phyloP scores from a whole-genome alignment of 441 rosid species.

The Croton setiger region DNA sequence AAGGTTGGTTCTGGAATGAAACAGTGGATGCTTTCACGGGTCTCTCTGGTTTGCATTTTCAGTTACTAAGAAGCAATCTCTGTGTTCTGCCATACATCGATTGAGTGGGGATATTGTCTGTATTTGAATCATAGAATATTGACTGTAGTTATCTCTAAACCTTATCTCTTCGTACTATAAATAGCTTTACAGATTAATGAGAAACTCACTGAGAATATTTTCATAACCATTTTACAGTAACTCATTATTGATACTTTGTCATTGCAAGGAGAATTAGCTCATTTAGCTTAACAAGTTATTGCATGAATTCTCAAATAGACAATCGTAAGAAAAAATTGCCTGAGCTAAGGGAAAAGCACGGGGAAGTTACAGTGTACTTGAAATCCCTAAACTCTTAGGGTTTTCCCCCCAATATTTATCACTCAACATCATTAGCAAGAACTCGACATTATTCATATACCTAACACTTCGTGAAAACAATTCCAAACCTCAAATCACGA shows the following conservation, averaged over 20 bases:
- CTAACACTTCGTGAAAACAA: neutral
- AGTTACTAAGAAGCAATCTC: neutral
- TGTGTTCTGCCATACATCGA: neutral
- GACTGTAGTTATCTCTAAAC: no score
- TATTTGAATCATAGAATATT: no score
- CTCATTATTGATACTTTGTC: no score
- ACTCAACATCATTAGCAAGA: neutral
- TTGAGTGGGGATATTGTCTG: neutral
- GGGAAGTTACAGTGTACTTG: neutral
- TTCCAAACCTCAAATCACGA: neutral
- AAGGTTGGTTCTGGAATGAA: neutral
- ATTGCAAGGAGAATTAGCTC: neutral
- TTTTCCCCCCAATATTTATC: neutral
- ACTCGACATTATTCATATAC: neutral
- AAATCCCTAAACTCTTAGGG: neutral
- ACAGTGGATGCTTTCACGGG: neutral
- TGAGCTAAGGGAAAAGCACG: neutral
- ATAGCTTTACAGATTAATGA: no score
- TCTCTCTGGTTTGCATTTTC: neutral
- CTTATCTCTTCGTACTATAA: no score
- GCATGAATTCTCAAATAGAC: neutral
- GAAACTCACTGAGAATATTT: no score
- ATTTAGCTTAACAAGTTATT: neutral
- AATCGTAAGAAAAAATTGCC: neutral
- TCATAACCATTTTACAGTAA: no score